A percentile compares a stretch with the other conserved stretches of the same genome.
phyloP scores from a whole-genome alignment of 2,329 filamentous ascomycete species.

The Fusarium neocosmosporiellum region DNA sequence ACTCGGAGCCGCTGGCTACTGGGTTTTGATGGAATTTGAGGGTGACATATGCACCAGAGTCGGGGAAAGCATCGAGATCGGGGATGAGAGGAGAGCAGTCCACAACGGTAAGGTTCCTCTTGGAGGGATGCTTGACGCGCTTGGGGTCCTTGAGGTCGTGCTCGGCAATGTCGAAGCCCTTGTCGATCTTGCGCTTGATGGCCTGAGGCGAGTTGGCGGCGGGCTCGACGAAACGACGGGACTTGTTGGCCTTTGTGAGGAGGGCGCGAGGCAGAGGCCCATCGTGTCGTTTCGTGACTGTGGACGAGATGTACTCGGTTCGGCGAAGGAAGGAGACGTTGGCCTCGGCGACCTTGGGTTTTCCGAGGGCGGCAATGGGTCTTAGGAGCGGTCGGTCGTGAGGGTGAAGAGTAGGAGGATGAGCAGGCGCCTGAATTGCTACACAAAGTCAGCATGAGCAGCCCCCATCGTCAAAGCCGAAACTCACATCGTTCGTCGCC shows the following conservation, averaged over 20 bases:
- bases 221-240: constrained; percentile 63
- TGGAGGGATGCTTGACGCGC: constrained; percentile 68
- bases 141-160: constrained; percentile 64
- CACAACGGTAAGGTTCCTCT: constrained; percentile 67
- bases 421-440: constrained; percentile 86
- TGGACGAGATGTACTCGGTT: constrained; percentile 91
- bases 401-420: constrained; percentile 79
- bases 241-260: constrained; percentile 48
- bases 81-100: constrained; percentile 72
- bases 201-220: constrained; percentile 72
- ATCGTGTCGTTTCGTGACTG: constrained; percentile 61
- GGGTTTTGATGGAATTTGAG: constrained; percentile 77
- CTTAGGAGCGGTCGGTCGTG: constrained; percentile 87
- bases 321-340: constrained; percentile 93
- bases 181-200: constrained; percentile 76
- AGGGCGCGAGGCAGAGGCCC: constrained; percentile 57
- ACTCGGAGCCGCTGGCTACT: constrained; percentile 61
- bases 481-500: constrained; percentile 88
- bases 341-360: constrained; percentile 79
- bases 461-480: neutral
- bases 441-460: constrained; percentile 21
- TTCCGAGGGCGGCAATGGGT: constrained; percentile 85
- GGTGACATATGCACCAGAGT: constrained; percentile 75
- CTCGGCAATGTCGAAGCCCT: constrained; percentile 67
- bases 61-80: constrained; percentile 75